Conservation (phyloP, 1,284 basidiomycete genomes). For the Inonotus obliquus region DNA sequence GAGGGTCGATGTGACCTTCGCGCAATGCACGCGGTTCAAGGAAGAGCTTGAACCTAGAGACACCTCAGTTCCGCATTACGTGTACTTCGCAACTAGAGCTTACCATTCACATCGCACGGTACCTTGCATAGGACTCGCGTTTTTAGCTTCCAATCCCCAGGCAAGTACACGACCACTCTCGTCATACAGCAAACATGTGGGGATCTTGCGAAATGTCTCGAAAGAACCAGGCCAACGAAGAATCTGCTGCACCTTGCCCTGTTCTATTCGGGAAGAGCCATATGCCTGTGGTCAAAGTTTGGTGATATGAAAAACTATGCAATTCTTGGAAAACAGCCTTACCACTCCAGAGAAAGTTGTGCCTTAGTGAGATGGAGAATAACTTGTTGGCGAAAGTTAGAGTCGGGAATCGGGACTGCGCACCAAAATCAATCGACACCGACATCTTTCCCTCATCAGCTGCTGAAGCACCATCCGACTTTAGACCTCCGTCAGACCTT, state of each 20-base stretch:
- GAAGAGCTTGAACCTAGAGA: slow-evolving; percentile 68
- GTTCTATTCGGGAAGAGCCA: slow-evolving; percentile 76
- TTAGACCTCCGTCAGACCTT: slow-evolving; percentile 21
- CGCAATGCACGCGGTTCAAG: slow-evolving; percentile 72
- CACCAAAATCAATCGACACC: slow-evolving; percentile 76
- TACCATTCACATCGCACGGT: slow-evolving; percentile 69
- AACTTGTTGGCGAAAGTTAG: slow-evolving; percentile 2
- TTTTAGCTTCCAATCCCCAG: slow-evolving; percentile 80
- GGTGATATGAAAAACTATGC: slow-evolving; percentile 8
- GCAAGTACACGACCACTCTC: slow-evolving; percentile 62
- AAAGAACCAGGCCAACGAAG: slow-evolving; percentile 73
- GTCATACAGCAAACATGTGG: slow-evolving; percentile 74
- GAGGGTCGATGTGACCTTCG: slow-evolving; percentile 64
- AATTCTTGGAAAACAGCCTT: slow-evolving; percentile 29
- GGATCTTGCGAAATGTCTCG: slow-evolving; percentile 78
- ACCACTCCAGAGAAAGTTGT: slow-evolving; percentile 82
- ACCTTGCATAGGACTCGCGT: slow-evolving; percentile 59
- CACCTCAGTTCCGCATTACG: neutral
- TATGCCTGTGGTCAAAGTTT: slow-evolving; percentile 47
- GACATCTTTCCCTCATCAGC: slow-evolving; percentile 45
- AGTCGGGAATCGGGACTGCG: slow-evolving; percentile 22
- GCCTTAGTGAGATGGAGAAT: slow-evolving; percentile 35
- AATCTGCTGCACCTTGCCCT: slow-evolving; percentile 72
- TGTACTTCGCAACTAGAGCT: neutral
- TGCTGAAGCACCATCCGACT: slow-evolving; percentile 13